A percentile compares a stretch with the other conserved stretches of the same genome.
These are phyloP conservation scores for Clitoria ternatea DNA, from an alignment of 306 rosid species.

Conservation along the genomic window DNA sequence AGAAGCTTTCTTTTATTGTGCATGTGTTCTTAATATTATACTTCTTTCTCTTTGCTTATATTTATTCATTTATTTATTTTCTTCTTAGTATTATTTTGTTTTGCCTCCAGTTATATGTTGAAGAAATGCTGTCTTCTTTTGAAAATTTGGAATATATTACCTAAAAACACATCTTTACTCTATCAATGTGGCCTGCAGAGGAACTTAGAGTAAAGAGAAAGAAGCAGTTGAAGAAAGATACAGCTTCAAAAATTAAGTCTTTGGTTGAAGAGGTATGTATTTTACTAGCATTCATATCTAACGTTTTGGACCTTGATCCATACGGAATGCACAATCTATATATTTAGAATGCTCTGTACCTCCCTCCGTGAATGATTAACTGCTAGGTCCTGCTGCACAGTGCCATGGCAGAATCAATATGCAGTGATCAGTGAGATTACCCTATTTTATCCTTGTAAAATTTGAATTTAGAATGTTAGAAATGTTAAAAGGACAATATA, in stretches of 20 bases:
- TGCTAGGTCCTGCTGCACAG: background rate
- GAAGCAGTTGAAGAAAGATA: conserved; percentile 74
- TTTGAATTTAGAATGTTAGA: background rate
- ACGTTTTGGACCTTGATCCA: background rate
- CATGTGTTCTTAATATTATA: background rate
- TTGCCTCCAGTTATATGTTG: background rate
- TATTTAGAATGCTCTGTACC: background rate
- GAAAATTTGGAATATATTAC: background rate
- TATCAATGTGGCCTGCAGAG: conserved; percentile 44
- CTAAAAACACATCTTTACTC: conserved; percentile 10
- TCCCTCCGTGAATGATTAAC: background rate
- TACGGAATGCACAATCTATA: background rate
- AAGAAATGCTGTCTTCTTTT: background rate
- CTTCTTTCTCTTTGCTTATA: background rate
- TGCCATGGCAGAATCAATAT: background rate
- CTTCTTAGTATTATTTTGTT: background rate
- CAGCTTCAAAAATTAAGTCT: conserved; percentile 77
- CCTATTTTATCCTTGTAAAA: background rate
- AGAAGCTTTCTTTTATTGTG: background rate
- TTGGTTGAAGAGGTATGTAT: conserved; percentile 68
- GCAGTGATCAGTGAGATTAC: background rate
- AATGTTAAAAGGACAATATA: background rate
- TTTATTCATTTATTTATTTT: background rate
- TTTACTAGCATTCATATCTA: conserved; percentile 1
- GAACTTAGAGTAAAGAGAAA: conserved; percentile 71